Percentiles rank a stretch among this genome's conserved stretches.
phyloP scores from a whole-genome alignment of 352 stramenopile genomes.

The Globisporangium radiosum region DNA sequence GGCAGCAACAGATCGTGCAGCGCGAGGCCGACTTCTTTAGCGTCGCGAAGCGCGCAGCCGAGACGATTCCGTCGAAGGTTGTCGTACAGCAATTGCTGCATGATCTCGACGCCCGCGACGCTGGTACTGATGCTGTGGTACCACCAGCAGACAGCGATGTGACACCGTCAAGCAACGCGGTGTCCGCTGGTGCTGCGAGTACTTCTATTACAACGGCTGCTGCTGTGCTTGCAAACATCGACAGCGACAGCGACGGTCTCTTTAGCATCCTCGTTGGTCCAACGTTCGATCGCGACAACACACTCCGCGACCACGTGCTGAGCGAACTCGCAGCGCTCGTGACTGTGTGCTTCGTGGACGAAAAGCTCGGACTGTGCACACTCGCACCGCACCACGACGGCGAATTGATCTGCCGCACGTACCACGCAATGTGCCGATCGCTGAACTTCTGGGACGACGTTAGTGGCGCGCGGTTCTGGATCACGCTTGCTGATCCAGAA shows the following conservation, averaged over 20 bases:
- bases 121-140: not conserved
- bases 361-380: conserved; percentile 41
- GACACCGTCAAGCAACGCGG: no score
- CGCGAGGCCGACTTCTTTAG: conserved; percentile 42
- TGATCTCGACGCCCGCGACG: conserved; percentile 6
- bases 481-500: conserved; percentile 40
- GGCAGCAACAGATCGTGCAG: conserved; percentile 43
- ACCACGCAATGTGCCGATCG: conserved; percentile 25
- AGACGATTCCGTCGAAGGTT: conserved; percentile 38
- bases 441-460: conserved; percentile 25
- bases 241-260: conserved; percentile 19
- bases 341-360: conserved; percentile 26
- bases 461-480: conserved; percentile 28
- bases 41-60: conserved; percentile 29
- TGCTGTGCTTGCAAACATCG: not conserved
- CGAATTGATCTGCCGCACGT: conserved; percentile 31
- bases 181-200: no score
- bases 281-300: conserved; percentile 15
- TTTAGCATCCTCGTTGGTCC: conserved; percentile 39
- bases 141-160: not conserved
- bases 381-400: conserved; percentile 15
- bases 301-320: conserved; percentile 13
- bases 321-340: conserved; percentile 24
- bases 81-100: conserved; percentile 32
- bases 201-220: no score